A percentile compares a stretch with the other conserved stretches of the same genome.
phyloP scores from a whole-genome alignment of 225 moss, liverwort and hornwort genomes.

The Antitrichia curtipendula region DNA sequence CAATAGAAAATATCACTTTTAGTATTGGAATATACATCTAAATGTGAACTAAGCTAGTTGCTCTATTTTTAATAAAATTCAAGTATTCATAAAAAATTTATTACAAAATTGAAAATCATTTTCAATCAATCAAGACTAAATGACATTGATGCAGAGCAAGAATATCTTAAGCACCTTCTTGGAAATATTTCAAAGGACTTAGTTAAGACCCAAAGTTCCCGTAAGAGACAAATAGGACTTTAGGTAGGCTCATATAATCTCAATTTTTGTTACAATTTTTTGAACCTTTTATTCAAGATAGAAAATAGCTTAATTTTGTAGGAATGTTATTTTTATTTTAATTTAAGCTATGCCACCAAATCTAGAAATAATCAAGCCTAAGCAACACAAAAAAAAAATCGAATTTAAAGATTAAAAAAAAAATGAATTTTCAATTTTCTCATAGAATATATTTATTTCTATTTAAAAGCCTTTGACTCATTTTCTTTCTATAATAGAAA shows the following conservation, averaged over 20 bases:
- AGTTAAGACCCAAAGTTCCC: rapidly evolving
- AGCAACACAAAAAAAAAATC: not conserved
- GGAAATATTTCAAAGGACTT: not conserved
- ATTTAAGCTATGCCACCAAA: not conserved
- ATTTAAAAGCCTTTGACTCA: not conserved
- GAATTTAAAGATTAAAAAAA: too few species aligned
- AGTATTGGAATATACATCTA: not conserved
- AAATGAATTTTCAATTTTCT: not conserved
- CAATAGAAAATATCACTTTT: not conserved
- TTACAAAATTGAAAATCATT: not conserved
- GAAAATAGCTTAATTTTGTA: not conserved
- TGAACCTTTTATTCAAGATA: not conserved
- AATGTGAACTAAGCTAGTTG: not conserved
- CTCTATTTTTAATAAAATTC: not conserved
- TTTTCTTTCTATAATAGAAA: not conserved
- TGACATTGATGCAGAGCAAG: not conserved
- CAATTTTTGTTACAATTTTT: not conserved
- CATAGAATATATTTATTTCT: not conserved
- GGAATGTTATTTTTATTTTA: not conserved
- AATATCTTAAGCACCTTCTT: not conserved
- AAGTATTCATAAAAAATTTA: not conserved
- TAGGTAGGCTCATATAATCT: not conserved
- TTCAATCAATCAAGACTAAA: not conserved
- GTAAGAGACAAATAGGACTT: not conserved
- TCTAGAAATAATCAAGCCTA: not conserved